Evolutionary conservation across 345 rosid species (phyloP).

Genomic region (Luvunga scandens): DNA sequence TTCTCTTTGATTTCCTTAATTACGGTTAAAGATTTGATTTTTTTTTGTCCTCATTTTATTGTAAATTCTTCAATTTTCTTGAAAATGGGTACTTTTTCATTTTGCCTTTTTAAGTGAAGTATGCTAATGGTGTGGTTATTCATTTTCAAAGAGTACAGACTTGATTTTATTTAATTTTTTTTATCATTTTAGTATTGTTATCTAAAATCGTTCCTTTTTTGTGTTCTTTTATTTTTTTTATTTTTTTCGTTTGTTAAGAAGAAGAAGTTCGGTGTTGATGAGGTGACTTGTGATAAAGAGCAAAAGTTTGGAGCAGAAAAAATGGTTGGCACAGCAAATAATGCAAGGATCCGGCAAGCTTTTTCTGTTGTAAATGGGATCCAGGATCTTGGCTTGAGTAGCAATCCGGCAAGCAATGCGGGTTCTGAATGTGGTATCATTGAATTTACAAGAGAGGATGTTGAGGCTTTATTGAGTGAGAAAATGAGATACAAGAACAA

Average conservation of each 20-base stretch:
- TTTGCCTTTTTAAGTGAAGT: neutral
- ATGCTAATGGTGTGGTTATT: neutral
- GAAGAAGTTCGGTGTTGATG: conserved; percentile 29
- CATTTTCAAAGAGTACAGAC: neutral
- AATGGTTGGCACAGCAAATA: conserved; percentile 56
- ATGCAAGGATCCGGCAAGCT: conserved; percentile 53
- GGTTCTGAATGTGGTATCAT: conserved; percentile 59
- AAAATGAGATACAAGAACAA: conserved; percentile 61
- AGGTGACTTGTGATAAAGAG: conserved; percentile 21
- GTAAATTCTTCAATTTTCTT: neutral
- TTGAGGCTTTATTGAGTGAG: conserved; percentile 56
- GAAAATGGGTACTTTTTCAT: neutral
- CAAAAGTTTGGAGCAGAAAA: conserved; percentile 16
- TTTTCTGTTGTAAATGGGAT: conserved; percentile 46
- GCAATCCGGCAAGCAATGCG: conserved; percentile 55
- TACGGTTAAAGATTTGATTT: neutral
- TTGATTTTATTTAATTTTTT: neutral
- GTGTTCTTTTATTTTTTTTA: neutral
- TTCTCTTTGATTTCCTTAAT: conserved; percentile 3
- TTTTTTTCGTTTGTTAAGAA: neutral
- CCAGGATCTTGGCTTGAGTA: conserved; percentile 51
- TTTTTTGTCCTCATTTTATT: neutral
- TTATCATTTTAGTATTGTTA: neutral
- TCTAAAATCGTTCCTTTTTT: neutral
- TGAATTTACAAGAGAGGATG: conserved; percentile 69